Evolutionary conservation across 441 rosid species (phyloP).

Genomic region (Arabidopsis hybrid): DNA sequence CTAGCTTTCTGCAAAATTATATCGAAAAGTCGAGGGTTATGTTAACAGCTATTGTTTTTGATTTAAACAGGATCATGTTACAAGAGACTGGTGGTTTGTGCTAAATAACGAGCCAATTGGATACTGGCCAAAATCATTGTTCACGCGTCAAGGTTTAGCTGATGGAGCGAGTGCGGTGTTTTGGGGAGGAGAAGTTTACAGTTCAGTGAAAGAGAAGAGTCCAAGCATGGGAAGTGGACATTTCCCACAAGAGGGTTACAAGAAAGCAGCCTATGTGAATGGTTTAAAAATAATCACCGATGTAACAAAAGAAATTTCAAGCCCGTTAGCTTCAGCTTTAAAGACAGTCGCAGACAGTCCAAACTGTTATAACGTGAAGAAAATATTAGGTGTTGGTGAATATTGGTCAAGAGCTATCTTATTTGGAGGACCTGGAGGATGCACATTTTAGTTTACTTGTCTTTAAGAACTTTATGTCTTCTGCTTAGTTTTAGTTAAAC

Average conservation of each 20-base stretch:
- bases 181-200: conserved; percentile 38
- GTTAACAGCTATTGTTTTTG: neutral
- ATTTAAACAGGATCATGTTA: neutral
- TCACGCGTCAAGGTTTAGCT: neutral
- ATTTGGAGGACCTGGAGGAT: neutral
- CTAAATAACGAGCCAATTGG: conserved; percentile 16
- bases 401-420: conserved; percentile 4
- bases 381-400: neutral
- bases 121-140: conserved; percentile 32
- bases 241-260: conserved; percentile 23
- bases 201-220: conserved; percentile 19
- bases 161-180: conserved; percentile 6
- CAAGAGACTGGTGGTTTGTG: conserved; percentile 21
- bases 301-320: neutral
- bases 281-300: neutral
- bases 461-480: neutral
- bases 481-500: neutral
- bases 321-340: neutral
- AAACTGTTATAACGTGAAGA: neutral
- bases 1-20: neutral
- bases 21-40: neutral
- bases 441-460: neutral
- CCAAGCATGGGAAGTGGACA: conserved; percentile 44
- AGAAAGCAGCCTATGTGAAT: conserved; percentile 28
- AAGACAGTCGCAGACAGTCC: conserved; percentile 2